These are phyloP conservation scores for Macrophomina tecta DNA, from an alignment of 2,329 filamentous ascomycete species.

Conservation along the genomic window DNA sequence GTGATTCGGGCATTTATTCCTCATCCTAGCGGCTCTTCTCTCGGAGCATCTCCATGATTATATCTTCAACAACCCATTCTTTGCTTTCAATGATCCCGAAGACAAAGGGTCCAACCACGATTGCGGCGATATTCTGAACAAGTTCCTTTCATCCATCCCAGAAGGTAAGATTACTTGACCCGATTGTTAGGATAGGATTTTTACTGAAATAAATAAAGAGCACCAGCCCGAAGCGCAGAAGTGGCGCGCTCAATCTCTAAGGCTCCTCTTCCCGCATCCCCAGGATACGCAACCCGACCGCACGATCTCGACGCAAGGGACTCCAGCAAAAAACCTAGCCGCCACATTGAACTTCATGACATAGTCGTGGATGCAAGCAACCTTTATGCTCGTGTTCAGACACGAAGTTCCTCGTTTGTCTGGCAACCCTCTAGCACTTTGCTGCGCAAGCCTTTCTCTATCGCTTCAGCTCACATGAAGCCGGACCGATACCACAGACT, in stretches of 20 bases:
- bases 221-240: not conserved
- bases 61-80: constrained; percentile 15
- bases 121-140: not conserved
- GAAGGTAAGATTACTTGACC: not conserved
- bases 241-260: constrained; percentile 8
- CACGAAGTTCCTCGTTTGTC: not conserved
- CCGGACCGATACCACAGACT: constrained; percentile 13
- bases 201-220: not conserved
- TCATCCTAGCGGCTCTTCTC: constrained; percentile 11
- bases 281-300: not conserved
- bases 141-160: not conserved
- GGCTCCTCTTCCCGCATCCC: not conserved
- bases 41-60: not conserved
- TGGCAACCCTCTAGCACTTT: not conserved
- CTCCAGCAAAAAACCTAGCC: not conserved
- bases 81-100: not conserved
- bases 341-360: not conserved
- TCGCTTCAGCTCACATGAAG: not conserved
- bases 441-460: not conserved
- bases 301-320: not conserved
- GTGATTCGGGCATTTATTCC: constrained; percentile 4
- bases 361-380: not conserved
- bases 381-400: not conserved
- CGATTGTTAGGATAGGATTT: not conserved
- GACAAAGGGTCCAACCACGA: not conserved